Evolutionary conservation across 352 stramenopile genomes (phyloP).

Genomic region (Phytophthora hibernalis): DNA sequence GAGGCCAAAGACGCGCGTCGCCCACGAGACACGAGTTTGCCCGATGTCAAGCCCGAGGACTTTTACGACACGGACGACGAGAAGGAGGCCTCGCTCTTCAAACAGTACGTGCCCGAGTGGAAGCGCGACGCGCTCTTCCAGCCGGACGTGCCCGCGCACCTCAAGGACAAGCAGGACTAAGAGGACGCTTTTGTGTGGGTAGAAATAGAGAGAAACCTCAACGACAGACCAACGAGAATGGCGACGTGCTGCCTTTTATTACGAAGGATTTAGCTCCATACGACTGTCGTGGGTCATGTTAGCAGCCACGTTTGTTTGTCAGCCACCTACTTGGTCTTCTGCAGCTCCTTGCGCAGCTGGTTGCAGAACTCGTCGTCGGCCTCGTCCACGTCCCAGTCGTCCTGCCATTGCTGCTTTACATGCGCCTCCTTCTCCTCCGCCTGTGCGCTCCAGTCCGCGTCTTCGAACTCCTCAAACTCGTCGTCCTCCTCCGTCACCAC

Average conservation of each 20-base stretch:
- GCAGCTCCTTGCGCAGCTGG: constrained; percentile 89
- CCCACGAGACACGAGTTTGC: constrained; percentile 36
- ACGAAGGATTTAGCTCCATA: constrained; percentile 19
- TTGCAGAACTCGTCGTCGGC: constrained; percentile 94
- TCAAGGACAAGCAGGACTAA: constrained; percentile 56
- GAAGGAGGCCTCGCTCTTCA: constrained; percentile 70
- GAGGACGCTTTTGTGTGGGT: constrained; percentile 22
- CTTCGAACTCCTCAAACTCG: constrained; percentile 91
- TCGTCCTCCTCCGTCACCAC: constrained; percentile 90
- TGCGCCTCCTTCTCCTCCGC: constrained; percentile 83
- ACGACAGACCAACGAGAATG: constrained; percentile 20
- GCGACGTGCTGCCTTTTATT: constrained; percentile 27
- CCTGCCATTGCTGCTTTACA: constrained; percentile 93
- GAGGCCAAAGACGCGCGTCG: constrained; percentile 44
- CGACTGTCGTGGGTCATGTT: constrained; percentile 1
- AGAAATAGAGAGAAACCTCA: constrained; percentile 38
- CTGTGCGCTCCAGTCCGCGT: constrained; percentile 77
- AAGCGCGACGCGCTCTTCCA: constrained; percentile 82
- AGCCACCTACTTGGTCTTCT: constrained; percentile 75
- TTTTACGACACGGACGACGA: constrained; percentile 70
- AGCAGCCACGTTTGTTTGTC: neutral
- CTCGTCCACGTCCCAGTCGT: constrained; percentile 94
- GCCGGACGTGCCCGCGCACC: constrained; percentile 67
- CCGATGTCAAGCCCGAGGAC: constrained; percentile 52
- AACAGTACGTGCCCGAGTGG: constrained; percentile 86